Base-by-base conservation (phyloP, 768 basidiomycete genomes). In the Nidularia pulvinata region DNA sequence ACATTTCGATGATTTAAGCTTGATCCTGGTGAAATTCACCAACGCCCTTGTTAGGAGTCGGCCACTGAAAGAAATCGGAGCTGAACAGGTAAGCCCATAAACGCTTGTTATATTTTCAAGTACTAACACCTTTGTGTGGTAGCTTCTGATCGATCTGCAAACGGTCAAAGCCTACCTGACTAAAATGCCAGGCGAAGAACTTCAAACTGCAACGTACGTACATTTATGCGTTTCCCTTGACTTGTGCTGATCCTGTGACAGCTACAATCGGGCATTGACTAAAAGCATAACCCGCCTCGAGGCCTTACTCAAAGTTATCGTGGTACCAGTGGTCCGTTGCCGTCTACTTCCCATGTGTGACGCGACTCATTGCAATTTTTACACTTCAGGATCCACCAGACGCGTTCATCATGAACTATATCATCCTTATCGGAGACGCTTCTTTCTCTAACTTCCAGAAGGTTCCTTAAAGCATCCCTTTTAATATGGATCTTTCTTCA, bases 371-470 rank as follows among this genome's bases (percentile, higher is more conserved):
- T 4, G 14, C 14, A 14, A 14, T 39, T 25, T 33, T 13, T 22
- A 22, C 25, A 6, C 53, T 33, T n/a, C 50, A 96, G 88, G 92
- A 95, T 62, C 95, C 96, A 13, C 76, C 92, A 1, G 94, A 96
- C 67, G 93, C 90, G 2, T 98, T 99, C 64, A 92, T 98, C 56
- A 79, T 95, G 52, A 98, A 98, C 64, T 99, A 98, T 65, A 95
- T 93, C 6, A 79, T 98, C 25, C 80, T 98, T 53, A 91, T 99
- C 57, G 93, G 93, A 22, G 96, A 98, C 69, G 88, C 90, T 5
- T 95, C 95, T 2, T 95, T 95, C 69, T 89, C 89, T 33, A 98
- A 98, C 70, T 99, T 99, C 76, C 97, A 98, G 76, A 99, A 99
- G 85, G 94, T 89, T 34, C 37, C 47, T 25, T 44, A 46, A 25